Evolutionary conservation across 1,139 yeast genomes (phyloP).

Genomic region (Suhomyces atakaporum): DNA sequence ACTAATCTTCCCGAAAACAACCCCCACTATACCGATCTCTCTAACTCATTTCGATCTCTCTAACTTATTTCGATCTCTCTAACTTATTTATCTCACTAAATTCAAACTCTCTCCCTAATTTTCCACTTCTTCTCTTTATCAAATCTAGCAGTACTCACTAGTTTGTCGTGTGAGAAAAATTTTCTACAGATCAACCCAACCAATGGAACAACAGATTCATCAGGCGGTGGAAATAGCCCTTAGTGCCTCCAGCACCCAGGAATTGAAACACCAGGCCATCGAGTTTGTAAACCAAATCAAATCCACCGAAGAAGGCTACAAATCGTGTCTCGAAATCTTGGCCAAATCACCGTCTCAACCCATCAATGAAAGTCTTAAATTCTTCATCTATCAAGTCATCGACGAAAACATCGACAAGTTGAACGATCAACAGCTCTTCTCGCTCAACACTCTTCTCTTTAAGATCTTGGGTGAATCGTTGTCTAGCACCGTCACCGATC

Average conservation of each 20-base stretch:
- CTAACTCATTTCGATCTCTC: no score
- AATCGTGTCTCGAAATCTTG: conserved; percentile 68
- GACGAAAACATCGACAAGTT: conserved; percentile 62
- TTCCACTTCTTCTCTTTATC: background rate
- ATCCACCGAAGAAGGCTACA: conserved; percentile 76
- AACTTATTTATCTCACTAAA: no score
- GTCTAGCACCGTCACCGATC: conserved; percentile 44
- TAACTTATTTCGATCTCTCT: no score
- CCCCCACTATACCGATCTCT: no score
- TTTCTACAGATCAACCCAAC: no score
- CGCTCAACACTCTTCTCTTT: conserved; percentile 45
- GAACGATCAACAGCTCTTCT: conserved; percentile 41
- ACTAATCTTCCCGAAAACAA: no score
- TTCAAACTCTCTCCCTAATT: no score
- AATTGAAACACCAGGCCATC: conserved; percentile 79
- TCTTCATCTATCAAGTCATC: conserved; percentile 81
- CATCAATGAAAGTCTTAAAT: conserved; percentile 58
- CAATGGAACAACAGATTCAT: conserved; percentile 83
- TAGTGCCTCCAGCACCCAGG: conserved; percentile 70
- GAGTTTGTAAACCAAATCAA: conserved; percentile 77
- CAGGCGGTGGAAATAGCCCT: conserved; percentile 93
- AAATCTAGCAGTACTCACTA: no score
- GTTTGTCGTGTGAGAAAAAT: no score
- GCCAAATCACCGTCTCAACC: conserved; percentile 25
- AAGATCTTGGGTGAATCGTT: conserved; percentile 37